Conservation (phyloP, 345 rosid genomes). For the Citrus hindsii region DNA sequence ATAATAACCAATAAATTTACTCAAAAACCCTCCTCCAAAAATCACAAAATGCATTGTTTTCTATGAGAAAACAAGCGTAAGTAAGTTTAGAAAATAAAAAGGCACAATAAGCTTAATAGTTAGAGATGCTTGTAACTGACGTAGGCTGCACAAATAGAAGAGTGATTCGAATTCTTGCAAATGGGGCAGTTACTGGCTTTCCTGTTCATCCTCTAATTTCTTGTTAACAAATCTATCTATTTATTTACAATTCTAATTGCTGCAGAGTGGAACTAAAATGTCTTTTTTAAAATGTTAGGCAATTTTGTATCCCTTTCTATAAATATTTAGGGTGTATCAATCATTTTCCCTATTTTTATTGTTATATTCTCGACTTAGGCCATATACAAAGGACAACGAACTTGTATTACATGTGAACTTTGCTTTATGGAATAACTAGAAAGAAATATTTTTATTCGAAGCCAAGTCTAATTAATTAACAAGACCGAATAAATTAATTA, state of each 20-base stretch:
- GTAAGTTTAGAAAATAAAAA: neutral
- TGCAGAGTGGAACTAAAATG: neutral
- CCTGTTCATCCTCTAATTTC: constrained; percentile 36
- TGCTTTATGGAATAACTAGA: too few species aligned
- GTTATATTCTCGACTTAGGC: too few species aligned
- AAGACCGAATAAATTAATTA: too few species aligned
- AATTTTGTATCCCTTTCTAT: accelerated
- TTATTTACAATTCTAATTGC: neutral
- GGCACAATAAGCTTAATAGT: neutral
- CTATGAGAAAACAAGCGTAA: neutral
- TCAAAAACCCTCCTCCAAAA: too few species aligned
- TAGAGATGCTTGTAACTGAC: constrained; percentile 66
- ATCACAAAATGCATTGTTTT: neutral
- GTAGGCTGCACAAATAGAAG: constrained; percentile 44
- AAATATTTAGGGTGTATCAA: too few species aligned
- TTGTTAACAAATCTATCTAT: neutral
- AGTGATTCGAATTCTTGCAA: constrained; percentile 72
- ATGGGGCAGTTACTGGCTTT: constrained; percentile 56
- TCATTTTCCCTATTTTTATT: too few species aligned
- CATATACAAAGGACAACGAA: too few species aligned
- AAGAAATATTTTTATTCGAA: too few species aligned
- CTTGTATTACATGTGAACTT: too few species aligned
- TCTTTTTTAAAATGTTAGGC: too few species aligned
- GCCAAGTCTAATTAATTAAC: too few species aligned
- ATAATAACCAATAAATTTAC: too few species aligned